Percentiles rank a stretch among this genome's conserved stretches.
These are phyloP conservation scores for Starmerella vitae DNA, from an alignment of 805 yeast species.

Conservation along the genomic window DNA sequence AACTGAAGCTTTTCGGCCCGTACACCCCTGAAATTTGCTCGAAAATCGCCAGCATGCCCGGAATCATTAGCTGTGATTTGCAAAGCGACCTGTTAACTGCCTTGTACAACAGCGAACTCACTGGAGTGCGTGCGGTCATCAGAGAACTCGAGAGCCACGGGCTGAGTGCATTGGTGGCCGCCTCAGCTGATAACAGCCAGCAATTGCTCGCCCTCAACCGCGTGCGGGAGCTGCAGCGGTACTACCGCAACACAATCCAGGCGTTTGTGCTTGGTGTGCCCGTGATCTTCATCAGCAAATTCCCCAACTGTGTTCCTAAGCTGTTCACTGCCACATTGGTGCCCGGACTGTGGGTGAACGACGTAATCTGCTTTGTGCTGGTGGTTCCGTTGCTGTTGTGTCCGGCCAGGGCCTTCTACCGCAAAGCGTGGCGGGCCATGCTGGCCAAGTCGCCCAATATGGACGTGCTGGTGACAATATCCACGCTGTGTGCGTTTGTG, in stretches of 20 bases:
- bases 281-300: slow-evolving; percentile 35
- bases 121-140: slow-evolving; percentile 52
- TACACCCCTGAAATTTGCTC: slow-evolving; percentile 33
- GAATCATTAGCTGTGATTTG: slow-evolving; percentile 39
- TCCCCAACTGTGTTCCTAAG: slow-evolving; percentile 27
- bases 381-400: slow-evolving; percentile 49
- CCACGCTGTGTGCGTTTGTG: slow-evolving; percentile 63
- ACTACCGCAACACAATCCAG: slow-evolving; percentile 46
- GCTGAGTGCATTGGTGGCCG: slow-evolving; percentile 38
- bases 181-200: slow-evolving; percentile 42
- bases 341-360: slow-evolving; percentile 53
- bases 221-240: slow-evolving; percentile 55
- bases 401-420: slow-evolving; percentile 56
- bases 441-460: slow-evolving; percentile 65
- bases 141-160: slow-evolving; percentile 39
- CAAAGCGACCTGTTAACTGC: slow-evolving; percentile 30
- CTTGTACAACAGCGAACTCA: slow-evolving; percentile 34
- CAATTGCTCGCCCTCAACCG: slow-evolving; percentile 61
- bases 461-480: slow-evolving; percentile 79
- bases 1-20: slow-evolving; percentile 1
- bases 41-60: slow-evolving; percentile 36
- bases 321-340: slow-evolving; percentile 30
- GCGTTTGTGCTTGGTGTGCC: slow-evolving; percentile 51
- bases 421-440: slow-evolving; percentile 50
- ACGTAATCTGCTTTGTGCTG: slow-evolving; percentile 44